Conservation (phyloP, 495 filamentous ascomycete genomes). For the Schizothecium vesticola region DNA sequence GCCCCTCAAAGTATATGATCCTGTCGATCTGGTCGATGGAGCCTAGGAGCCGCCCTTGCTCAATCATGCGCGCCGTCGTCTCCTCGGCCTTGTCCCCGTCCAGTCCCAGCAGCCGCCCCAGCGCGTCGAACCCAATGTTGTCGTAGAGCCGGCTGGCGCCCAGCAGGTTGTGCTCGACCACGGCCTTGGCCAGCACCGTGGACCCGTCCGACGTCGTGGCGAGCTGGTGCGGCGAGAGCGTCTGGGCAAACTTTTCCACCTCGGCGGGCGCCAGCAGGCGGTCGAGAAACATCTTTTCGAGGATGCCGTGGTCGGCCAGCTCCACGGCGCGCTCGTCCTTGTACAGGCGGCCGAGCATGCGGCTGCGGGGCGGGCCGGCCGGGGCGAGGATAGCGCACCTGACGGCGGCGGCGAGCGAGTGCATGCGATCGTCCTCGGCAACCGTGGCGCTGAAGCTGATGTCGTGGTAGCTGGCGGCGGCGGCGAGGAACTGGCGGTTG, state of each 20-base stretch:
- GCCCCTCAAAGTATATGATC: slow-evolving; percentile 75
- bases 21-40: slow-evolving; percentile 92
- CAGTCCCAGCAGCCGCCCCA: slow-evolving; percentile 72
- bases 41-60: slow-evolving; percentile 80
- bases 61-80: slow-evolving; percentile 91
- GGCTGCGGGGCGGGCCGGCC: slow-evolving; percentile 78
- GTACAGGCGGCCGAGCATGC: slow-evolving; percentile 75
- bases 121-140: slow-evolving; percentile 76
- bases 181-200: slow-evolving; percentile 90
- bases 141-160: slow-evolving; percentile 79
- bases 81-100: slow-evolving; percentile 80
- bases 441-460: slow-evolving; percentile 70
- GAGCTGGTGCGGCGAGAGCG: slow-evolving; percentile 79
- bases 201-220: slow-evolving; percentile 82
- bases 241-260: slow-evolving; percentile 76
- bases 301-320: slow-evolving; percentile 75
- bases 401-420: slow-evolving; percentile 81
- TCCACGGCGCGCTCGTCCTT: slow-evolving; percentile 82
- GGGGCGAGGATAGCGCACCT: slow-evolving; percentile 92
- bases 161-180: slow-evolving; percentile 92
- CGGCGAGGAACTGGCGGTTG: slow-evolving; percentile 85
- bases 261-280: slow-evolving; percentile 73
- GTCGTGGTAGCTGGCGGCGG: slow-evolving; percentile 77
- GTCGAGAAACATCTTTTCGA: slow-evolving; percentile 98
- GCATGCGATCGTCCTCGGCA: slow-evolving; percentile 75